phyloP scores from a whole-genome alignment of 805 yeast species.

The Monosporozyma solicola region DNA sequence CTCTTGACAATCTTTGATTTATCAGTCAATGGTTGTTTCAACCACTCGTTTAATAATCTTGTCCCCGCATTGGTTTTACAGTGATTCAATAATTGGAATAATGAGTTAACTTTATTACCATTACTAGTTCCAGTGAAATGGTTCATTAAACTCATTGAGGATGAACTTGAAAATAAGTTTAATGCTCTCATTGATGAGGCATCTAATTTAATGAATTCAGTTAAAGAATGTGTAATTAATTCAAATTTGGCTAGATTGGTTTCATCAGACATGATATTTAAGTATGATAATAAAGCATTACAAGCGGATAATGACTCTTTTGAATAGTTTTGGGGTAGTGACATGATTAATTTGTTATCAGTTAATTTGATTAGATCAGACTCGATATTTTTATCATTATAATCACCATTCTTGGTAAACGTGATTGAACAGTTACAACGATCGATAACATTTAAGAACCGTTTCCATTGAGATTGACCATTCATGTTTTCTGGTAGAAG shows the following conservation, averaged over 20 bases:
- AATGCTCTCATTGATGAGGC: constrained; percentile 83
- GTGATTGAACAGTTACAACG: constrained; percentile 72
- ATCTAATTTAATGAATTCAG: constrained; percentile 84
- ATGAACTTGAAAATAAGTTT: constrained; percentile 62
- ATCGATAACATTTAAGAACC: constrained; percentile 62
- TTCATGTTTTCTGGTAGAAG: constrained; percentile 40
- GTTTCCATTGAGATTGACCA: constrained; percentile 33
- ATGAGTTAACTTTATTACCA: constrained; percentile 41
- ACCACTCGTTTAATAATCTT: constrained; percentile 83
- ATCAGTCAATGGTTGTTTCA: constrained; percentile 86
- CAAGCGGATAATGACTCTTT: constrained; percentile 24
- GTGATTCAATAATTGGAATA: constrained; percentile 77
- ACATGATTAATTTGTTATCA: constrained; percentile 36
- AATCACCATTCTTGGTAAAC: constrained; percentile 47
- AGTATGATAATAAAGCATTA: constrained; percentile 55
- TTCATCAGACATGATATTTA: constrained; percentile 53
- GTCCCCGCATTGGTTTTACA: constrained; percentile 90
- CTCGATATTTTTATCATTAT: constrained; percentile 51
- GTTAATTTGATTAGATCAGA: constrained; percentile 70
- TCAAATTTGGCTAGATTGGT: constrained; percentile 45
- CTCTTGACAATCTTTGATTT: constrained; percentile 51
- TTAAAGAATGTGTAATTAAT: constrained; percentile 58
- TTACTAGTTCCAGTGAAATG: constrained; percentile 8
- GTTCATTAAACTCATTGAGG: background rate
- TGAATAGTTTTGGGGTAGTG: constrained; percentile 24